A percentile compares a stretch with the other conserved stretches of the same genome.
Evolutionary conservation across 2,329 filamentous ascomycete genomes (phyloP).

Genomic region (Eurotiales sp.): DNA sequence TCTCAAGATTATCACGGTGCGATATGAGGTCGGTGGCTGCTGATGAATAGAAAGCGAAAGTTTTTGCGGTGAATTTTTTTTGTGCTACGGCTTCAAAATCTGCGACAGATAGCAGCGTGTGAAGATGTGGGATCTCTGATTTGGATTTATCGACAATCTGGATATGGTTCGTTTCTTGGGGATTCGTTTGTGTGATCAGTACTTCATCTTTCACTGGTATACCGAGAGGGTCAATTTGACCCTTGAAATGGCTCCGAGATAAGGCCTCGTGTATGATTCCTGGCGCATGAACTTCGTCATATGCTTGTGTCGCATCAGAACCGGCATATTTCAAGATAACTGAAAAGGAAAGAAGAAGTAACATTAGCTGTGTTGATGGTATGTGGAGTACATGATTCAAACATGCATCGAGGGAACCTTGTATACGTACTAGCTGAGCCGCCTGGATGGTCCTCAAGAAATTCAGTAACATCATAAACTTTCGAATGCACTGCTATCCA

Average conservation of each 20-base stretch:
- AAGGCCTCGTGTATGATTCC: constrained; percentile 4
- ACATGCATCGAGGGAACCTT: no score
- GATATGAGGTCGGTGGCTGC: constrained; percentile 12
- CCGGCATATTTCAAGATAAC: constrained; percentile 11
- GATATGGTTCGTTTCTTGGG: not conserved
- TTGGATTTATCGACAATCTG: not conserved
- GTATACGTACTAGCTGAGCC: constrained; percentile 48
- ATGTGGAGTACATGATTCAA: no score
- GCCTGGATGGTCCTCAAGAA: constrained; percentile 85
- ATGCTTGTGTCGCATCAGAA: constrained; percentile 5
- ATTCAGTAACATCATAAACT: constrained; percentile 92
- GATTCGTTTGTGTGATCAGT: no score
- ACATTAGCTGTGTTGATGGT: no score
- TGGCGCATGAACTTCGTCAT: constrained; percentile 9
- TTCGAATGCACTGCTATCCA: constrained; percentile 64
- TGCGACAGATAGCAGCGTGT: not conserved
- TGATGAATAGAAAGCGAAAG: constrained; percentile 11
- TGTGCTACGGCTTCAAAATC: constrained; percentile 8
- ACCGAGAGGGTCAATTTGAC: constrained; percentile 3
- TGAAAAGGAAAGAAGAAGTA: no score
- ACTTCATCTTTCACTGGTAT: not conserved
- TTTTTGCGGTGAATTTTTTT: constrained; percentile 6
- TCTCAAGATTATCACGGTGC: constrained; percentile 3
- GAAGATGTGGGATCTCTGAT: constrained; percentile 1
- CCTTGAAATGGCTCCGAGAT: not conserved